Evolutionary conservation across 2,329 filamentous ascomycete species (phyloP), one percentile per base, ranked within the genome.

Genomic region (Beauveria scarabaeidicola): DNA sequence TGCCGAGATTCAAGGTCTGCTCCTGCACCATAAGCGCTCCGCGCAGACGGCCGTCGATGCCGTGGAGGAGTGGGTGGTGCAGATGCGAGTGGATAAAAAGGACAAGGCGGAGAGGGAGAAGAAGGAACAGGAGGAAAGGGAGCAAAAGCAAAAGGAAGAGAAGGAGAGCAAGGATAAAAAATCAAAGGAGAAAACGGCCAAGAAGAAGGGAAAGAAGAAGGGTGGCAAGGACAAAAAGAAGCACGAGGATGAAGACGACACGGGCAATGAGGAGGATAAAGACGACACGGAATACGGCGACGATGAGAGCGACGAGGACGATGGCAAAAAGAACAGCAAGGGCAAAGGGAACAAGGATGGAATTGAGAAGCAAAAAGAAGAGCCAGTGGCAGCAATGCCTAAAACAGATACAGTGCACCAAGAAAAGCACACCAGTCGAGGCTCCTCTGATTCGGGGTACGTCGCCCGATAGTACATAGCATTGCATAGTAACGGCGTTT

Each of bases 1-100:
- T 0, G 83, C 83, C 6, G 82, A 86, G 69, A 75, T 86, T 5
- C 83, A 85, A 67, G 83, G 83, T 5, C 78, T 78, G 59, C 73
- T 86, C 52, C 73, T 86, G 62, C 78, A 77, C 65, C 72, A 84
- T 66, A 85, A 85, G 74, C 75, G 77, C 10, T 70, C 75, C 59
- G 78, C 82, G 0, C 72, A 76, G 40, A 74, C 69, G 0, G 83
- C 79, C 0, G 72, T 85, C 4, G 75, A 72, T 8, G 73, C 70
- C 3, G 72, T 76, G 0, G 77, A 75, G 13, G 71, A 73, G 10
- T 86, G 83, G 77, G 73, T 84, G 0, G 68, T 72, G 27, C 75
- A 77, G 60, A 78, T 76, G 38, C 72, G 79, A 41, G 76, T 75
- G 65, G 78, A 78, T 64, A 80, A 77, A 70, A 75, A 75, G 65